Conservation (phyloP, 495 filamentous ascomycete species). For the Aspergillus incahuasiensis region DNA sequence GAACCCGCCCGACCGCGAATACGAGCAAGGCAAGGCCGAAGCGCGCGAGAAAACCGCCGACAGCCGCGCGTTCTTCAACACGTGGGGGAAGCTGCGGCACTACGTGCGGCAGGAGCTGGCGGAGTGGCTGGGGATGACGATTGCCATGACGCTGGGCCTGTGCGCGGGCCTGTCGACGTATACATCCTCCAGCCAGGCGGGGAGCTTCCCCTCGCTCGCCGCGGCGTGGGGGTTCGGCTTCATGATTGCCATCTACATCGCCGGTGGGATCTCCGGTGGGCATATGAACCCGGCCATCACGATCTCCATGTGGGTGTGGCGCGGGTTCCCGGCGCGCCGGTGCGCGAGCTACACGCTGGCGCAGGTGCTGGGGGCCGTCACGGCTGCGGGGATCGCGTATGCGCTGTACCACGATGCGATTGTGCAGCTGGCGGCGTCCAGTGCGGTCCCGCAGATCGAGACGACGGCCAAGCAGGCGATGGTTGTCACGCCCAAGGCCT, state of each 20-base stretch:
- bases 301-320: slow-evolving; percentile 50
- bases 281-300: slow-evolving; percentile 57
- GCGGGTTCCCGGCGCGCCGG: slow-evolving; percentile 47
- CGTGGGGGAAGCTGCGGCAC: slow-evolving; percentile 20
- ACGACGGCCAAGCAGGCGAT: slow-evolving; percentile 20
- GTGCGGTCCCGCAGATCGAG: slow-evolving; percentile 6
- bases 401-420: slow-evolving; percentile 38
- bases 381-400: slow-evolving; percentile 41
- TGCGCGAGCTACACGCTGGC: slow-evolving; percentile 42
- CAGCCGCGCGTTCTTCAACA: slow-evolving; percentile 18
- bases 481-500: slow-evolving; percentile 24
- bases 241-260: slow-evolving; percentile 54
- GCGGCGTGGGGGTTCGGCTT: slow-evolving; percentile 33
- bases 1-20: neutral
- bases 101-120: slow-evolving; percentile 20
- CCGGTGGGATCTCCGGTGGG: slow-evolving; percentile 47
- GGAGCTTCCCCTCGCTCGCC: slow-evolving; percentile 7
- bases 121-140: slow-evolving; percentile 26
- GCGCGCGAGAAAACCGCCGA: neutral
- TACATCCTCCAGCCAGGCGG: slow-evolving; percentile 10
- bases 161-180: slow-evolving; percentile 15
- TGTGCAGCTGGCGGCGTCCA: slow-evolving; percentile 35
- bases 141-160: slow-evolving; percentile 23
- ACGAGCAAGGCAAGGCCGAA: neutral
- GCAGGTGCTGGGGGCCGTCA: slow-evolving; percentile 45